Evolutionary conservation across 139 green algal genomes (phyloP).

Genomic region (Nannochloris sp.): DNA sequence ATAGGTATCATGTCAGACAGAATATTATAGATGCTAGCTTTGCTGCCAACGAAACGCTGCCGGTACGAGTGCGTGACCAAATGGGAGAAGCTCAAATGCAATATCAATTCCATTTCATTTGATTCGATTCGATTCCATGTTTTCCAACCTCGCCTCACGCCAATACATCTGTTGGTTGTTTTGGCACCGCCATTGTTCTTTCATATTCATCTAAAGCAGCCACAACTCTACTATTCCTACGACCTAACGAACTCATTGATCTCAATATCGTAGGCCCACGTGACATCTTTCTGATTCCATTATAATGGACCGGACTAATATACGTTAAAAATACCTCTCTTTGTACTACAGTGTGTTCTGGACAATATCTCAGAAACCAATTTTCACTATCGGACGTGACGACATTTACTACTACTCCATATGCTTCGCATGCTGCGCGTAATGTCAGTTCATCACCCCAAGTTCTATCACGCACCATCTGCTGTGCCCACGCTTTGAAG

Average conservation of each 20-base stretch:
- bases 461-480: conserved; percentile 37
- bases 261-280: background rate
- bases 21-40: no score
- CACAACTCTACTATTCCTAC: background rate
- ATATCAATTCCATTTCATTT: no score
- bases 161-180: background rate
- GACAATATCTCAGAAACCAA: conserved; percentile 55
- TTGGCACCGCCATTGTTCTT: background rate
- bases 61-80: no score
- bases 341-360: conserved; percentile 5
- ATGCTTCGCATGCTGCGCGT: conserved; percentile 46
- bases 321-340: conserved; percentile 67
- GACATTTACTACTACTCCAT: conserved; percentile 45
- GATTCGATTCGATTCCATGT: no score
- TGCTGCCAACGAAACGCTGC: no score
- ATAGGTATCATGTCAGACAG: no score
- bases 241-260: background rate
- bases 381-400: conserved; percentile 47
- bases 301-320: conserved; percentile 62
- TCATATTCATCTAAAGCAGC: background rate
- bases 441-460: conserved; percentile 78
- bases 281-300: conserved; percentile 39
- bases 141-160: background rate
- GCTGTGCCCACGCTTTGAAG: conserved; percentile 29
- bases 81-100: no score